Evolutionary conservation across 495 filamentous ascomycete species (phyloP), one percentile per base, ranked within the genome.

Genomic region (Hypoxylon fuscum): DNA sequence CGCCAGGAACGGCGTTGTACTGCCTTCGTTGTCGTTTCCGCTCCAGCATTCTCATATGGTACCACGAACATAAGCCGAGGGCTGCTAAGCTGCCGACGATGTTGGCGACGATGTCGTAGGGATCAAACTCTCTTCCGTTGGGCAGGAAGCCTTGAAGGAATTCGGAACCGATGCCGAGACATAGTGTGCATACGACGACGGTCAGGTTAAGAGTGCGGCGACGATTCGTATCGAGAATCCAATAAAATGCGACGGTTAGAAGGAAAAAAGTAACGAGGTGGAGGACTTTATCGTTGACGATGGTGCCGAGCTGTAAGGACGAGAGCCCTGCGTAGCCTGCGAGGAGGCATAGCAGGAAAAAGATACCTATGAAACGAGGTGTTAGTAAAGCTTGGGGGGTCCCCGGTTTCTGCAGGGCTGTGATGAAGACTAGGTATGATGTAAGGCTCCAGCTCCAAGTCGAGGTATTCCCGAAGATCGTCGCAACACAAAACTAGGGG

Each of bases 11-110:
- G 12, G 85, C 74, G 15, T 81, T 79, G 64, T 96, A 93, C 32
- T 84, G 82, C 60, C 88, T 90, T 38, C 85, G 85, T 68, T 86
- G 77, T 43, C 96, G 84, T 67, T 91, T 91, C 46, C 95, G 81
- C 70, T 97, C 93, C 44, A 98, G 79, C 96, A 98, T 98, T 35
- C 95, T 86, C 57, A 89, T 89, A 75, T 98, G 95, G 62, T 98
- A 98, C 88, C 90, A 92, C 52, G 85, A 86, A 68, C 90, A 93
- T 23, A 96, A 68, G 5, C 82, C 87, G 40, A 97, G 71, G 0
- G 84, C 92, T 1, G 78, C 76, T 12, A 88, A 72, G 54, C 88
- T 92, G 34, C 96, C 95, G 44, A 91, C 81, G 3, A 97, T 71
- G 74, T 98, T 98, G 72, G 93, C 93, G 47, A 93, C 74, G 31